Base-by-base conservation (phyloP, 2,329 filamentous ascomycete genomes). In the Grosmannia clavigera region DNA sequence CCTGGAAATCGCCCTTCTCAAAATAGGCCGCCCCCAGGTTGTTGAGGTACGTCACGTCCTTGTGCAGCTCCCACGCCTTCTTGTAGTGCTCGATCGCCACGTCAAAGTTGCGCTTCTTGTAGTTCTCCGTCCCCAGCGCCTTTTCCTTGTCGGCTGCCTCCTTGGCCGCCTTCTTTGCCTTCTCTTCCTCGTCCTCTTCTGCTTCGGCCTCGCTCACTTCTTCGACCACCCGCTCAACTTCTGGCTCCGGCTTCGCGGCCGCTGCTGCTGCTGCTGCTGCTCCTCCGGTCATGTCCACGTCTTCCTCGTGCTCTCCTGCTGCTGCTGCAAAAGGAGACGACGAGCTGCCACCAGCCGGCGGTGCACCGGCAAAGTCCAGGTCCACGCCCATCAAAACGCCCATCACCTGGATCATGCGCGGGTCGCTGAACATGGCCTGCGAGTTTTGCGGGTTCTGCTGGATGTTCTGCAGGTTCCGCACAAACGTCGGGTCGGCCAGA, bases 41-140 rank as follows among this genome's bases (percentile, higher is more conserved):
- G 78, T 95, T 99, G 62, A 97, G 81, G 75, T 99, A 99, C 19
- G 92, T 94, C 69, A 99, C 95, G 69, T 99, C 94, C 80, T 96
- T 94, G 82, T 90, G 81, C 48, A 88, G 74, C 62, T 96, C 92
- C 94, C 94, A 99, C 0, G 94, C 94, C 73, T 95, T 95, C 71
- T 74, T 82, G 79, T 99, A 99, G 77, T 99, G 90, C 70, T 86
- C 84, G 68, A 99, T 96, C 57, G 94, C 94, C 70, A 88, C 85
- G 68, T 97, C 94, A 66, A 99, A 96, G 71, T 96, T 86, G 67
- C 90, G 87, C 83, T 97, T 97, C 86, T 99, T 99, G 81, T 99
- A 99, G 73, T 87, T 86, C 67, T 94, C 90, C 16, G 92, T 99
- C 61, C 94, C 94, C 61, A 95, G 79, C 35, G 86, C 88, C 83